A percentile compares a stretch with the other conserved stretches of the same genome.
phyloP scores from a whole-genome alignment of 768 basidiomycete species.

The Cantharellus cinnabarinus region DNA sequence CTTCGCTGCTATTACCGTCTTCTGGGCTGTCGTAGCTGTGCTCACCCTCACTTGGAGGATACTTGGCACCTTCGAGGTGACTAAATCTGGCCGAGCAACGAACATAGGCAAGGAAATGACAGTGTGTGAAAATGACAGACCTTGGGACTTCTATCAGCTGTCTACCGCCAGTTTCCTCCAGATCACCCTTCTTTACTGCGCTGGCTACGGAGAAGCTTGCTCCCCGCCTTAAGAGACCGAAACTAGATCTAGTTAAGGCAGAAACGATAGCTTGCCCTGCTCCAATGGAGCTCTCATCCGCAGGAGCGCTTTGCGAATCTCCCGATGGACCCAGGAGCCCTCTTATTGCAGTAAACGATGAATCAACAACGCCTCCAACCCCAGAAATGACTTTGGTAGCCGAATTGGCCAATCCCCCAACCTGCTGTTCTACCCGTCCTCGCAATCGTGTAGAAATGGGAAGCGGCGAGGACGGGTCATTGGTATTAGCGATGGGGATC shows the following conservation, averaged over 20 bases:
- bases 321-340: conserved; percentile 32
- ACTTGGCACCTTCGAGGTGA: conserved; percentile 8
- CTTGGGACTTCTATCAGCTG: conserved; percentile 34
- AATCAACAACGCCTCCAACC: conserved; percentile 43
- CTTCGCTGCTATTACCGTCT: conserved; percentile 19
- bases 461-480: conserved; percentile 25
- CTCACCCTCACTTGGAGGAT: conserved; percentile 7
- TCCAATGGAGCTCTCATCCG: conserved; percentile 9
- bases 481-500: conserved; percentile 44
- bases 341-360: conserved; percentile 71
- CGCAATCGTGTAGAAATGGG: conserved; percentile 39
- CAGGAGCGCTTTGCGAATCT: conserved; percentile 8
- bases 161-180: conserved; percentile 22
- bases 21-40: not conserved
- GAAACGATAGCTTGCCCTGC: conserved; percentile 7
- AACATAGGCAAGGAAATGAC: not conserved
- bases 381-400: conserved; percentile 62
- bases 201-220: conserved; percentile 55
- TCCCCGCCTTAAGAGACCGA: conserved; percentile 52
- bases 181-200: conserved; percentile 30
- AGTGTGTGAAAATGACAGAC: conserved; percentile 11
- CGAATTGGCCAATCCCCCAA: conserved; percentile 41
- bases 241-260: conserved; percentile 18
- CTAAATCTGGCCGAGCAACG: not conserved
- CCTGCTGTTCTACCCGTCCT: conserved; percentile 57